phyloP scores from a whole-genome alignment of 768 basidiomycete species.

The Phylloporus sp. region DNA sequence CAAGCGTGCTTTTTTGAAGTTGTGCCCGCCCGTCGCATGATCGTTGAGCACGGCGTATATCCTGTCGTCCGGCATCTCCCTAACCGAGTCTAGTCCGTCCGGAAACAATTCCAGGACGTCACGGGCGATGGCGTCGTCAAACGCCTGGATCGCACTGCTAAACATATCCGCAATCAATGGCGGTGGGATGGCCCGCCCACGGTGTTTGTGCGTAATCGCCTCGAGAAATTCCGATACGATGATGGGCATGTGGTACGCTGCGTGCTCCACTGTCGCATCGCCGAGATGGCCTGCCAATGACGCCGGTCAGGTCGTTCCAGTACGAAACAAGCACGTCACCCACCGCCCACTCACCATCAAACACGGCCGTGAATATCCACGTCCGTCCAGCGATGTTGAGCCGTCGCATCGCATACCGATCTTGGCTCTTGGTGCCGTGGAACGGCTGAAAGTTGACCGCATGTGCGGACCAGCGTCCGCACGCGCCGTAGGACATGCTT shows the following conservation, averaged over 20 bases:
- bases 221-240: slow-evolving; percentile 59
- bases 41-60: slow-evolving; percentile 65
- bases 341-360: slow-evolving; percentile 51
- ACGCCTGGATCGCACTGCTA: slow-evolving; percentile 53
- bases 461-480: slow-evolving; percentile 45
- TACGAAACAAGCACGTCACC: not conserved
- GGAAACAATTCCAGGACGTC: slow-evolving; percentile 60
- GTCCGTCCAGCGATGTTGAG: slow-evolving; percentile 51
- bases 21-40: slow-evolving; percentile 50
- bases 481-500: slow-evolving; percentile 35
- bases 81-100: slow-evolving; percentile 49
- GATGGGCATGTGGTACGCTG: slow-evolving; percentile 63
- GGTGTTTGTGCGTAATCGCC: slow-evolving; percentile 36
- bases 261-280: slow-evolving; percentile 66
- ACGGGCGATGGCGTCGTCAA: slow-evolving; percentile 64
- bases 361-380: slow-evolving; percentile 69
- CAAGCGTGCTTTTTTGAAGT: slow-evolving; percentile 61
- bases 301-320: slow-evolving; percentile 1
- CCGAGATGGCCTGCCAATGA: slow-evolving; percentile 55
- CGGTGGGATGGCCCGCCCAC: slow-evolving; percentile 40
- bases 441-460: slow-evolving; percentile 69
- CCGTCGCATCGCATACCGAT: slow-evolving; percentile 58
- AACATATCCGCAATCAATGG: slow-evolving; percentile 54
- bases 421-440: slow-evolving; percentile 50
- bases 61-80: slow-evolving; percentile 49